These are phyloP conservation scores for Coffea humblotiana DNA, from an alignment of 305 asterid genomes.

Conservation along the genomic window DNA sequence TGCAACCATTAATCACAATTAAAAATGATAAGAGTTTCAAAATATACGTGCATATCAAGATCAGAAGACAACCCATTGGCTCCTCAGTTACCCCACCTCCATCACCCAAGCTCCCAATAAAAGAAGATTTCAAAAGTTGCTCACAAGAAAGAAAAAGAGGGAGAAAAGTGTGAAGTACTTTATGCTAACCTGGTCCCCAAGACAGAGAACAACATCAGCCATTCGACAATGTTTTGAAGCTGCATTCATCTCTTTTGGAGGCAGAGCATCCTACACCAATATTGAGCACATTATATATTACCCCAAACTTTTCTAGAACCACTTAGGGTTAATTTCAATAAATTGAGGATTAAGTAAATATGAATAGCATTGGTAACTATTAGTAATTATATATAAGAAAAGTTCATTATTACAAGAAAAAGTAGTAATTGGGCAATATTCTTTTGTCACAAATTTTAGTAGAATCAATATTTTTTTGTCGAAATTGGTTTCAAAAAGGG, in stretches of 20 bases:
- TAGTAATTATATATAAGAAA: too few relatives aligned
- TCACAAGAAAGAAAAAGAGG: neutral
- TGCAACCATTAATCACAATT: neutral
- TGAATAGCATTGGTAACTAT: too few relatives aligned
- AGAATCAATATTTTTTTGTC: too few relatives aligned
- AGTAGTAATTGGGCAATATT: too few relatives aligned
- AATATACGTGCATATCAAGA: neutral
- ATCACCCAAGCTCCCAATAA: neutral
- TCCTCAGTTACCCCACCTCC: neutral
- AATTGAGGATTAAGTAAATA: too few relatives aligned
- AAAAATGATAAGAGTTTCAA: neutral
- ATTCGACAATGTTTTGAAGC: constrained; percentile 90
- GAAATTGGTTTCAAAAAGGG: too few relatives aligned
- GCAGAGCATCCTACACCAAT: constrained; percentile 74
- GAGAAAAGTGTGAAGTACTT: neutral
- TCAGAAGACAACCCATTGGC: neutral
- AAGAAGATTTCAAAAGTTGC: neutral
- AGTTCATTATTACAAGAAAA: too few relatives aligned
- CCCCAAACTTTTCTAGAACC: neutral
- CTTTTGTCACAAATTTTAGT: too few relatives aligned
- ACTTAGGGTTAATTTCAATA: too few relatives aligned
- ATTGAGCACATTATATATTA: neutral
- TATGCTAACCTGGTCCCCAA: constrained; percentile 80
- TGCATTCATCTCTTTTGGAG: constrained; percentile 85
- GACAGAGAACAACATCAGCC: constrained; percentile 91